phyloP scores from a whole-genome alignment of 2,329 filamentous ascomycete genomes.

The Pestalotiopsis sp. region DNA sequence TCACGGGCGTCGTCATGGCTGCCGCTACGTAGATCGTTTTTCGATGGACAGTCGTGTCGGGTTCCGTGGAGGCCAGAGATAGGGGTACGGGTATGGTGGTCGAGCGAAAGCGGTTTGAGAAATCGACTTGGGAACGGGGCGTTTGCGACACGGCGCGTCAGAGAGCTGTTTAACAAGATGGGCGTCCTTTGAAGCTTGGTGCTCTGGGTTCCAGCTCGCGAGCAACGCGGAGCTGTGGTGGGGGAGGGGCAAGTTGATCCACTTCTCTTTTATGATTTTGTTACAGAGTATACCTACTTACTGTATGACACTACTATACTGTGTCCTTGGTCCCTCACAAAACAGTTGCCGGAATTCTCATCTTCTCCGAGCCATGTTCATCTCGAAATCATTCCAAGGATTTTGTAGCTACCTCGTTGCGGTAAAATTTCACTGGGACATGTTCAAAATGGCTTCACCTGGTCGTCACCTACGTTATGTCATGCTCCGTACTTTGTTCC shows the following conservation, averaged over 20 bases:
- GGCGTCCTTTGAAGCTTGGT: background rate
- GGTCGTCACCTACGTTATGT: no score
- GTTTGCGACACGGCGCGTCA: background rate
- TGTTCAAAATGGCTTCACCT: no score
- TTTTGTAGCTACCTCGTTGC: no score
- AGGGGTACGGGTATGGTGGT: background rate
- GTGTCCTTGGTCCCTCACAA: no score
- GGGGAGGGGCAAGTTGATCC: background rate
- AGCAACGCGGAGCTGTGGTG: background rate
- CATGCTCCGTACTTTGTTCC: no score
- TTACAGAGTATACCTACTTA: no score
- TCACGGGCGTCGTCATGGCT: slow-evolving; percentile 11
- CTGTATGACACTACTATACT: no score
- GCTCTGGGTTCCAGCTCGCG: background rate
- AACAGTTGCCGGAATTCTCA: no score
- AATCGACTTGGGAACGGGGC: background rate
- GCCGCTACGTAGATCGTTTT: background rate
- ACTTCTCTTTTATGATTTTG: background rate
- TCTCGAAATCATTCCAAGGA: no score
- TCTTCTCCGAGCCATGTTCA: no score
- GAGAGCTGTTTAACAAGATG: background rate
- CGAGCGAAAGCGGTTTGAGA: no score
- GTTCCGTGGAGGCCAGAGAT: background rate
- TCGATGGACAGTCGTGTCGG: background rate
- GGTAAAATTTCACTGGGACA: no score